Conservation (phyloP, 2,329 filamentous ascomycete genomes). For the Cladobotryum mycophilum region DNA sequence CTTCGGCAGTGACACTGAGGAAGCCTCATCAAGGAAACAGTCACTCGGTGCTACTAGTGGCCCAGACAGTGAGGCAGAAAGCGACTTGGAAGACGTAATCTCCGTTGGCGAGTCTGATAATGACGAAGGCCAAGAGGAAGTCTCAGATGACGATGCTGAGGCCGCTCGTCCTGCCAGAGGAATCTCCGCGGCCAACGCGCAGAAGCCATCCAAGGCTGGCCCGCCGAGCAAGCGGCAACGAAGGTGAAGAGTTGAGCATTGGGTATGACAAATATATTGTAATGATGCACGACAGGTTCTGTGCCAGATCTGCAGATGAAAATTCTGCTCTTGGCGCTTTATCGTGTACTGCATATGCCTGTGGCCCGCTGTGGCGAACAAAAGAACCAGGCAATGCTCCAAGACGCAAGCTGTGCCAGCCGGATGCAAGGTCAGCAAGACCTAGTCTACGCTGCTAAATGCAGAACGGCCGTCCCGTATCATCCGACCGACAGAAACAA, state of each 20-base stretch:
- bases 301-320: neutral
- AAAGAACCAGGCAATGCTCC: neutral
- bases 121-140: constrained; percentile 23
- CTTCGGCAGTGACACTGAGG: constrained; percentile 31
- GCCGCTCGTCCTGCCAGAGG: neutral
- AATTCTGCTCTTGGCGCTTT: neutral
- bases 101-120: constrained; percentile 27
- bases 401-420: too few relatives aligned
- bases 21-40: constrained; percentile 23
- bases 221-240: constrained; percentile 22
- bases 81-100: constrained; percentile 33
- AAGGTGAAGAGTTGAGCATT: constrained; percentile 14
- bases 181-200: neutral
- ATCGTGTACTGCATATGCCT: too few relatives aligned
- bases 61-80: constrained; percentile 34
- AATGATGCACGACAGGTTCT: neutral
- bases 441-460: too few relatives aligned
- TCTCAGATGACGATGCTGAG: constrained; percentile 11
- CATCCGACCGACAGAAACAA: too few relatives aligned
- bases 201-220: constrained; percentile 3
- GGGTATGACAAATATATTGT: neutral
- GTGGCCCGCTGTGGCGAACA: neutral
- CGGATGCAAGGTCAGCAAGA: too few relatives aligned
- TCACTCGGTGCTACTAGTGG: constrained; percentile 25
- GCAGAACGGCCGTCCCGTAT: too few relatives aligned